These are phyloP conservation scores for Rosa lucieae DNA, from an alignment of 306 rosid species.

Conservation along the genomic window DNA sequence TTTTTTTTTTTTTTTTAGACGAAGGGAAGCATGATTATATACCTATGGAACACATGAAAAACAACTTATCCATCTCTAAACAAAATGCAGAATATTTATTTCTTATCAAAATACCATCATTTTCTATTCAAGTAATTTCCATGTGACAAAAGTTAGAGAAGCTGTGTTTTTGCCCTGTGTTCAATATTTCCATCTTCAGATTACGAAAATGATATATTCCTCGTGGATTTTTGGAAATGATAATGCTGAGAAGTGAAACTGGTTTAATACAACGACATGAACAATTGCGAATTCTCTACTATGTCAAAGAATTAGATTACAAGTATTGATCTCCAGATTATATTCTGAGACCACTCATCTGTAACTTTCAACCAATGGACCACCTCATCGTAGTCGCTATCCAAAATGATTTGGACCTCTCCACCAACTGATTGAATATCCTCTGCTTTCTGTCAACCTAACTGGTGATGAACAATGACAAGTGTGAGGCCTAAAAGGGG, in stretches of 20 bases:
- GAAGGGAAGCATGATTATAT: too few relatives aligned
- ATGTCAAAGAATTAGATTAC: neutral
- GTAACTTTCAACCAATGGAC: neutral
- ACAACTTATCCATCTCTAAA: too few relatives aligned
- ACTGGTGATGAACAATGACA: neutral
- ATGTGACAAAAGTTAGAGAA: too few relatives aligned
- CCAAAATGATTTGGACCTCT: neutral
- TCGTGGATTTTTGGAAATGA: neutral
- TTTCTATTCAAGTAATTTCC: too few relatives aligned
- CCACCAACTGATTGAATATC: neutral
- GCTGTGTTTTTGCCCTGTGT: too few relatives aligned
- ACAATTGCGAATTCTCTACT: neutral
- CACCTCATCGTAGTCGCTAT: slow-evolving; percentile 4
- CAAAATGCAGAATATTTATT: too few relatives aligned
- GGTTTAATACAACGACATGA: neutral
- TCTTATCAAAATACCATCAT: too few relatives aligned
- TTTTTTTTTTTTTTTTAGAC: too few relatives aligned
- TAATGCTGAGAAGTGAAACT: neutral
- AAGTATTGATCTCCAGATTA: slow-evolving; percentile 5
- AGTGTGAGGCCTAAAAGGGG: slow-evolving; percentile 56
- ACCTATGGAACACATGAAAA: too few relatives aligned
- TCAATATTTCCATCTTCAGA: neutral
- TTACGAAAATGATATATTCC: neutral
- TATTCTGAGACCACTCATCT: neutral
- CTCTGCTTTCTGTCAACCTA: neutral